These are phyloP conservation scores for Rhizoclosmatium globosum DNA, from an alignment of 192 early-diverging fungal species.

Conservation along the genomic window DNA sequence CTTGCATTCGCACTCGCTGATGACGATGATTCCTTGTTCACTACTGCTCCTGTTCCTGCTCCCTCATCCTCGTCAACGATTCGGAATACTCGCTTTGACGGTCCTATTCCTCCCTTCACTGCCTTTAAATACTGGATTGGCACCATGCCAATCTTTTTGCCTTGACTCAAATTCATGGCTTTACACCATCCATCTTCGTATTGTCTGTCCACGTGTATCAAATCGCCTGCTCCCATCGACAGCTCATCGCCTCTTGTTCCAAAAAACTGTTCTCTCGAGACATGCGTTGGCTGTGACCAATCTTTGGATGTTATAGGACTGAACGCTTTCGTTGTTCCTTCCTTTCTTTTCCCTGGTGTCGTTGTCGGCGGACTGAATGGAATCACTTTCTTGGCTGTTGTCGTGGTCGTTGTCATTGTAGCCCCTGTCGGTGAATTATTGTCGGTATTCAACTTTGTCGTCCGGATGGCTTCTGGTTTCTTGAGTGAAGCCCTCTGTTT, in stretches of 20 bases:
- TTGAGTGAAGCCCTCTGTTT: not conserved
- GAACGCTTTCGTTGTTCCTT: not conserved
- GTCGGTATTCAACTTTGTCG: not conserved
- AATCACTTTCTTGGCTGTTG: not conserved
- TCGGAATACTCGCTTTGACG: conserved; percentile 11
- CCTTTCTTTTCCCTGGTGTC: not conserved
- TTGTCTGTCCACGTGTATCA: conserved; percentile 53
- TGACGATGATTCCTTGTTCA: not conserved
- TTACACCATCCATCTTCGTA: conserved; percentile 59
- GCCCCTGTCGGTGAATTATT: not conserved
- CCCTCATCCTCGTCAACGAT: conserved; percentile 13
- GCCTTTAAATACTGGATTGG: conserved; percentile 42
- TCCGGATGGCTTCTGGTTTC: not conserved
- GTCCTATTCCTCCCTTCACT: conserved; percentile 17
- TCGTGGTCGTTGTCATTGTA: not conserved
- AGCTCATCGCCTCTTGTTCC: conserved; percentile 50
- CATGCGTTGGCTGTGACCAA: conserved; percentile 23
- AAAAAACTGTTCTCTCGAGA: conserved; percentile 3
- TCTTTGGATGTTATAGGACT: not conserved
- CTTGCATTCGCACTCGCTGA: not conserved
- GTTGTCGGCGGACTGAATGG: not conserved
- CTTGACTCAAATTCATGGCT: conserved; percentile 58
- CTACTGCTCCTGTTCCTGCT: not conserved
- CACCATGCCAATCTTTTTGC: conserved; percentile 49
- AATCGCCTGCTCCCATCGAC: conserved; percentile 50